These are phyloP conservation scores for Coemansia sp. DNA, from an alignment of 192 early-diverging fungal genomes.

Conservation along the genomic window DNA sequence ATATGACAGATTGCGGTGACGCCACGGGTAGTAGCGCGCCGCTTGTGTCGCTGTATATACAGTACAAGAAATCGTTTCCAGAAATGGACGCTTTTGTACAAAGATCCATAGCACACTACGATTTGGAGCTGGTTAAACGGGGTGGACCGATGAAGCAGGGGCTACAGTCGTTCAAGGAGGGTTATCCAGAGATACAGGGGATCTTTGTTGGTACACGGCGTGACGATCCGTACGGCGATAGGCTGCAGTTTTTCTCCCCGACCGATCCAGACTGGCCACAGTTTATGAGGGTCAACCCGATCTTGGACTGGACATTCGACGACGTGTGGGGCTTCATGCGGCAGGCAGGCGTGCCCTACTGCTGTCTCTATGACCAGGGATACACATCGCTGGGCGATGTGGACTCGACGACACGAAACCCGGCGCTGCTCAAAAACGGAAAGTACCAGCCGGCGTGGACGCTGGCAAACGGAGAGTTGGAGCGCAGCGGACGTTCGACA, in stretches of 20 bases:
- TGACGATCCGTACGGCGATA: constrained; percentile 72
- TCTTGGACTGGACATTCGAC: constrained; percentile 87
- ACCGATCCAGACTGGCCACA: constrained; percentile 91
- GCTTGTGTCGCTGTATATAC: constrained; percentile 76
- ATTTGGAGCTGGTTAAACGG: constrained; percentile 66
- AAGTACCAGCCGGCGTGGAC: constrained; percentile 35
- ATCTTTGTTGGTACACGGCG: constrained; percentile 83
- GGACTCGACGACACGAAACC: constrained; percentile 84
- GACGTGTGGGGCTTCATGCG: constrained; percentile 82
- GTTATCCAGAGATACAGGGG: constrained; percentile 60
- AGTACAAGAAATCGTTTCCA: constrained; percentile 73
- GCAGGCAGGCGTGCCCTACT: constrained; percentile 73
- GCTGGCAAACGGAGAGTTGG: constrained; percentile 31
- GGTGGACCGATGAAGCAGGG: constrained; percentile 77
- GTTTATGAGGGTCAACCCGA: constrained; percentile 89
- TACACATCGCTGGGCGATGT: constrained; percentile 92
- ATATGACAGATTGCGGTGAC: background rate
- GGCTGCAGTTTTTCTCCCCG: constrained; percentile 60
- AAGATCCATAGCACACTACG: constrained; percentile 68
- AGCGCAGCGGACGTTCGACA: constrained; percentile 51
- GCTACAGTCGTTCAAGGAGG: constrained; percentile 69
- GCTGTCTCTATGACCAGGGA: constrained; percentile 85
- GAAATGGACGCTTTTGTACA: constrained; percentile 90
- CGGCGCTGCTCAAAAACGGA: constrained; percentile 63
- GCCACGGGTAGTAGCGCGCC: constrained; percentile 16